Percentiles rank a stretch among this genome's conserved stretches.
These are phyloP conservation scores for Saccharomycopsis phalli DNA, from an alignment of 1,139 yeast species.

Conservation along the genomic window DNA sequence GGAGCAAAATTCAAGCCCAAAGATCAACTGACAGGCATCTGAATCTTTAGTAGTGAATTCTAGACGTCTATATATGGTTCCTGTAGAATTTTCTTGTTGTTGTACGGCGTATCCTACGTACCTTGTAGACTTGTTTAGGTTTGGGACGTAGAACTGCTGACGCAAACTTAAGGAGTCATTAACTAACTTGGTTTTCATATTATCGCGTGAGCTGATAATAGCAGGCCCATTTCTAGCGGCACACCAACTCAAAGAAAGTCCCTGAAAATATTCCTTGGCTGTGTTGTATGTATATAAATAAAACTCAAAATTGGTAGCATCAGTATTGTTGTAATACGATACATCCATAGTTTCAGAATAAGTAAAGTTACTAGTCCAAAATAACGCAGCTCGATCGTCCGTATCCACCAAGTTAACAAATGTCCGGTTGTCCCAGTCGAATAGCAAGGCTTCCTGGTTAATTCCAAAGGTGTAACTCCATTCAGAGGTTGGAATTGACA, in stretches of 20 bases:
- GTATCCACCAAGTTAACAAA: slow-evolving; percentile 62
- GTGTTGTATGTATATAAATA: slow-evolving; percentile 34
- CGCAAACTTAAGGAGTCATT: slow-evolving; percentile 41
- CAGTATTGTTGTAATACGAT: slow-evolving; percentile 27
- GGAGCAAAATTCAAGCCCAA: slow-evolving; percentile 65
- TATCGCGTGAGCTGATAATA: slow-evolving; percentile 29
- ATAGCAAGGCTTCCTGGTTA: slow-evolving; percentile 56
- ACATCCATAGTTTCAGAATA: slow-evolving; percentile 22
- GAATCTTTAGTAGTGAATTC: slow-evolving; percentile 50
- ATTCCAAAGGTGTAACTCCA: slow-evolving; percentile 66
- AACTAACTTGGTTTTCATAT: slow-evolving; percentile 36
- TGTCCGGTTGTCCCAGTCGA: slow-evolving; percentile 58
- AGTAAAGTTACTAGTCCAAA: slow-evolving; percentile 56
- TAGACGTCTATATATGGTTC: slow-evolving; percentile 53
- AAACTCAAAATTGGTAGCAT: slow-evolving; percentile 30
- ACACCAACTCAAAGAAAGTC: slow-evolving; percentile 58
- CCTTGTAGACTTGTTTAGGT: slow-evolving; percentile 50
- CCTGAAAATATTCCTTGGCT: slow-evolving; percentile 29
- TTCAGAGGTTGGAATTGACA: slow-evolving; percentile 27
- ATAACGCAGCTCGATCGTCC: slow-evolving; percentile 61
- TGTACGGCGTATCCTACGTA: slow-evolving; percentile 63
- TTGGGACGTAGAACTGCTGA: slow-evolving; percentile 54
- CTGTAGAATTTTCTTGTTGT: no score
- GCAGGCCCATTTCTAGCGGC: slow-evolving; percentile 44
- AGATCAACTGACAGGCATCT: slow-evolving; percentile 63